These are phyloP conservation scores for Phoma sp. DNA, from an alignment of 2,329 filamentous ascomycete species.

Conservation along the genomic window DNA sequence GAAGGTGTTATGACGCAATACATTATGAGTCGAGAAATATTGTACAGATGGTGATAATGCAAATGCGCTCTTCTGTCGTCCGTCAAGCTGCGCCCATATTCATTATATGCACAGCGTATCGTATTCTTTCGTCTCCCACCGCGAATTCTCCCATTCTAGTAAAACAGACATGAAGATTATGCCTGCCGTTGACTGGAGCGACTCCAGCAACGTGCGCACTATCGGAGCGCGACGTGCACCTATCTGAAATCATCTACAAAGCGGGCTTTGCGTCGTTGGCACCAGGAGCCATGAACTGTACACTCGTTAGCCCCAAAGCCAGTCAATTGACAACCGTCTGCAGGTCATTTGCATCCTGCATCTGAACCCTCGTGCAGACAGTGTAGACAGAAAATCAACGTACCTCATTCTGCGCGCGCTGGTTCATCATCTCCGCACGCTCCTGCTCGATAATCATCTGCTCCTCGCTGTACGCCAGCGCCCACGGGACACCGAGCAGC, in stretches of 20 bases:
- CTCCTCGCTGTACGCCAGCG: slow-evolving; percentile 91
- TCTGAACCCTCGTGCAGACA: no score
- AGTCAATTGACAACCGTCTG: background rate
- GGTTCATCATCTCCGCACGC: slow-evolving; percentile 94
- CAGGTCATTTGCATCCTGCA: background rate
- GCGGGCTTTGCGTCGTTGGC: slow-evolving; percentile 43
- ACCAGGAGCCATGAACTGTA: slow-evolving; percentile 45
- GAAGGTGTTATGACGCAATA: slow-evolving; percentile 23
- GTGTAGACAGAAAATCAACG: background rate
- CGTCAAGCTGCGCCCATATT: slow-evolving; percentile 18
- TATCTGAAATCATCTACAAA: slow-evolving; percentile 30
- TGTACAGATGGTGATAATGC: slow-evolving; percentile 30
- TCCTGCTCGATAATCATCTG: slow-evolving; percentile 98
- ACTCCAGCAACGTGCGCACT: background rate
- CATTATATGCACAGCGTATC: slow-evolving; percentile 21
- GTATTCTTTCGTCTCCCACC: slow-evolving; percentile 9
- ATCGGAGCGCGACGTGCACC: background rate
- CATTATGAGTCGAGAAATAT: slow-evolving; percentile 40
- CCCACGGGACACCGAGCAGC: slow-evolving; percentile 90
- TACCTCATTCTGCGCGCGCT: slow-evolving; percentile 79
- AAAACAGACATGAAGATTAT: slow-evolving; percentile 32
- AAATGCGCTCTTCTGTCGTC: slow-evolving; percentile 1
- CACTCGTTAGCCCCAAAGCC: slow-evolving; percentile 15
- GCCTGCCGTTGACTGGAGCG: background rate
- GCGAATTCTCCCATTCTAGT: slow-evolving; percentile 18